Base-by-base conservation (phyloP, 306 rosid species). In the Adenanthera pavonina region DNA sequence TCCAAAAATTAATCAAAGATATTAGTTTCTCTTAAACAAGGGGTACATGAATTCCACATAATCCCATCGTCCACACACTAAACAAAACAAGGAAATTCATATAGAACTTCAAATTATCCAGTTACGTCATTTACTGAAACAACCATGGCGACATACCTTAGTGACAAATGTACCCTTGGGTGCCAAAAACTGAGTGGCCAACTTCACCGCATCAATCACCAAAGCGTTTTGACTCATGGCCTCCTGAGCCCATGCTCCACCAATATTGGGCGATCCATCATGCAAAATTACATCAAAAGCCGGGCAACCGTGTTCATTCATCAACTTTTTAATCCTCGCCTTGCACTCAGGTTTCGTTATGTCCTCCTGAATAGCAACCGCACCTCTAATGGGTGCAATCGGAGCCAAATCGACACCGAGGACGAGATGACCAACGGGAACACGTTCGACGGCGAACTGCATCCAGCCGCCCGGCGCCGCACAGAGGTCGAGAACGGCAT, bases 381-480 rank as follows among this genome's bases (percentile, higher is more conserved):
- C 99, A 15, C 97, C 96, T 25, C 92, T 90, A 34, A 95, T 72
- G 0, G 97, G 97, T 0, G 90, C 89, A 17, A 95, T 95, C 1
- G 96, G 94, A 3, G 89, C 97, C 33, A 95, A 83, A 69, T 95
- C 99, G 46, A 95, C 88, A 34, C 99, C 99, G 44, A 93, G 73
- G 3, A 95, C 92, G 17, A 93, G 91, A 66, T 92, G 89, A 59
- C 86, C 84, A 3, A 93, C 94, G 5, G 99, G 99, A 17, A 89
- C 90, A 2, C 92, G 93, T 75, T 95, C 90, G 2, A 95, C 97
- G 5, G 98, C 98, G 8, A 93, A 93, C 80, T 95, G 99, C 98
- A 93, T 93, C 99, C 99, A 95, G 0, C 99, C 99, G 0, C 99
- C 99, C 6, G 98, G 99, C 41, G 99, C 99, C 72, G 99, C 99